Conservation (phyloP, 768 basidiomycete species). For the Leccinum incarnatum region DNA sequence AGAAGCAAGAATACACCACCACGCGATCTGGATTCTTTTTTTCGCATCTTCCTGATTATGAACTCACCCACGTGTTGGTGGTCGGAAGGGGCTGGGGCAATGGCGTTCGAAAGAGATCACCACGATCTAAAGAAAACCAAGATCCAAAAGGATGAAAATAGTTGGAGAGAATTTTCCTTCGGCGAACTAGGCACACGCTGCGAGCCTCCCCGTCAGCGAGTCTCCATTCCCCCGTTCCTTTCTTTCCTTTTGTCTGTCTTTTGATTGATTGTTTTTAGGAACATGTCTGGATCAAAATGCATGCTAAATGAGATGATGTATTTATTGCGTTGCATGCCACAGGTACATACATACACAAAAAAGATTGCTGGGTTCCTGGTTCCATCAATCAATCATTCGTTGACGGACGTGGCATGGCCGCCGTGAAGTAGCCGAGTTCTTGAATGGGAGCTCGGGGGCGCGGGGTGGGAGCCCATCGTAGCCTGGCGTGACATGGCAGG, state of each 20-base stretch:
- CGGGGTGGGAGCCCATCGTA: not conserved
- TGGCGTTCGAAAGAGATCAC: not conserved
- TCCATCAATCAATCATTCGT: not conserved
- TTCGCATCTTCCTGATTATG: not conserved
- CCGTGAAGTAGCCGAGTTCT: not conserved
- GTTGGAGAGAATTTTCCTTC: not conserved
- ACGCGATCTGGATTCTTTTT: not conserved
- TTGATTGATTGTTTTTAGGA: not conserved
- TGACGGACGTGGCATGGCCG: not conserved
- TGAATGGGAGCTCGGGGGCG: not conserved
- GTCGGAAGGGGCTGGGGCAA: not conserved
- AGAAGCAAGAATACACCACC: not conserved
- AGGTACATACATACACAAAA: not conserved
- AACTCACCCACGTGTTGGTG: not conserved
- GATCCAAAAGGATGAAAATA: not conserved
- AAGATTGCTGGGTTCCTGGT: not conserved
- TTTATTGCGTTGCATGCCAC: not conserved
- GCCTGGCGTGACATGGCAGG: not conserved
- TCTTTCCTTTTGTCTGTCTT: not conserved
- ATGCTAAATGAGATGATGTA: not conserved
- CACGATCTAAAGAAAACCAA: not conserved
- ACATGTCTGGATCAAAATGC: not conserved
- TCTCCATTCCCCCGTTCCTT: not conserved
- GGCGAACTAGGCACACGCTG: not conserved
- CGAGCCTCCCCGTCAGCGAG: not conserved